Evolutionary conservation across 169 alveolate species (phyloP).

Genomic region (Eimeria acervulina): DNA sequence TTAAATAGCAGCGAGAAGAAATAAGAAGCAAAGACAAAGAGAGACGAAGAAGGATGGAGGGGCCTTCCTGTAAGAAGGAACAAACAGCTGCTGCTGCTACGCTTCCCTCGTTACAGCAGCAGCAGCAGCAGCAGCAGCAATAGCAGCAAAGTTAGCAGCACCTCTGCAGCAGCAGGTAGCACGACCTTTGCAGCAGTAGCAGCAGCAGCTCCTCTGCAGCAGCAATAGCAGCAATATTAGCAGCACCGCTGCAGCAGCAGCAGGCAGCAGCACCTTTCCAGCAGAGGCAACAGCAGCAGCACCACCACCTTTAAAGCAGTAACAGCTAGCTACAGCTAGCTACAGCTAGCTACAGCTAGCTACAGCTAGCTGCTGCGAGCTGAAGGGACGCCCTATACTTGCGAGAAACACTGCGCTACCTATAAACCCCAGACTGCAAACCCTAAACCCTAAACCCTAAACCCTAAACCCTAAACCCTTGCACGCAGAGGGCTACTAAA

Average conservation of each 20-base stretch:
- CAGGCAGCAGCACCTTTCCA: no score
- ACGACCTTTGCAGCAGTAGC: not conserved
- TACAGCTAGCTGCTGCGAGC: no score
- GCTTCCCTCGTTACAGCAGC: not conserved
- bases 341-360: no score
- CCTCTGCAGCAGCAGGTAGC: not conserved
- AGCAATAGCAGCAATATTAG: not conserved
- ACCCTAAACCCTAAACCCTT: conserved; percentile 16
- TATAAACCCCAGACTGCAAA: no score
- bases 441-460: not conserved
- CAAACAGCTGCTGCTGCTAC: not conserved
- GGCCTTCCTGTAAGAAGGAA: not conserved
- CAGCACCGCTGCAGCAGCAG: not conserved
- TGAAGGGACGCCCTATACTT: no score
- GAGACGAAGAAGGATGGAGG: no score
- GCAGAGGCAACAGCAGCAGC: not conserved
- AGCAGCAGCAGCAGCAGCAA: not conserved
- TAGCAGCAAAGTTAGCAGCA: not conserved
- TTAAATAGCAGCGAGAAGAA: no score
- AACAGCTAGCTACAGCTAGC: not conserved
- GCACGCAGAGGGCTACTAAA: not conserved
- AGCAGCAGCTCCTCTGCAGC: not conserved
- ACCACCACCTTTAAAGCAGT: not conserved
- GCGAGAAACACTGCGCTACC: no score
- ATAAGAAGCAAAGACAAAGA: no score